Base-by-base conservation (phyloP, 441 rosid genomes). In the Capsella rubella region DNA sequence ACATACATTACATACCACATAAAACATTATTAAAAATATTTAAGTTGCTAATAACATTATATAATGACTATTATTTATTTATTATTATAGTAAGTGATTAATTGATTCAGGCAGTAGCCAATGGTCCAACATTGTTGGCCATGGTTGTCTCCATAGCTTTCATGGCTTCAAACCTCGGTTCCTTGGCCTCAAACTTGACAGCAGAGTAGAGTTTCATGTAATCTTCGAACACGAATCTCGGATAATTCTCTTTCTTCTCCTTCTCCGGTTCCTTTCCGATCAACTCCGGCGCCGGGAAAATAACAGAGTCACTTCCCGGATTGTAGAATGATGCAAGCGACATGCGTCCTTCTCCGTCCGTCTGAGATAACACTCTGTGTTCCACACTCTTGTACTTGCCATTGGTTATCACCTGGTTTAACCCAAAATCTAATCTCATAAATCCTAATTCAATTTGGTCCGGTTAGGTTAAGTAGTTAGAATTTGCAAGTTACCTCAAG, bases 311-410 rank as follows among this genome's bases (percentile, higher is more conserved):
- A 1, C 87, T 84, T 47, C 98, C 98, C 0, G 99, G 99, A 77
- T 92, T 95, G 78, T 92, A 95, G 83, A 95, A 95, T 3, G 99
- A 92, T 10, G 99, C 98, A 8, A 95, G 49, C 7, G 99, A 95
- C 99, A 95, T 95, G 61, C 99, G 69, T 40, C 80, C 80, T 12
- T 82, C 78, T 0, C 97, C 98, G 6, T 86, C 83, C 1, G 94
- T 82, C 46, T 90, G 97, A 13, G 97, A 83, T 6, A 92, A 59
- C 73, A 95, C 99, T 65, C 98, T 74, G 55, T 95, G 99, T 70
- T 84, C 85, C 59, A 92, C 85, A 47, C 99, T 94, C 86, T 92
- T 92, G 83, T 94, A 94, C 78, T 84, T 92, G 3, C 97, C 99
- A 72, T 95, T 95, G 4, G 96, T 90, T 66, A 95, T 92, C 16